phyloP scores from a whole-genome alignment of 768 basidiomycete species.

The Baorangia bicolor region DNA sequence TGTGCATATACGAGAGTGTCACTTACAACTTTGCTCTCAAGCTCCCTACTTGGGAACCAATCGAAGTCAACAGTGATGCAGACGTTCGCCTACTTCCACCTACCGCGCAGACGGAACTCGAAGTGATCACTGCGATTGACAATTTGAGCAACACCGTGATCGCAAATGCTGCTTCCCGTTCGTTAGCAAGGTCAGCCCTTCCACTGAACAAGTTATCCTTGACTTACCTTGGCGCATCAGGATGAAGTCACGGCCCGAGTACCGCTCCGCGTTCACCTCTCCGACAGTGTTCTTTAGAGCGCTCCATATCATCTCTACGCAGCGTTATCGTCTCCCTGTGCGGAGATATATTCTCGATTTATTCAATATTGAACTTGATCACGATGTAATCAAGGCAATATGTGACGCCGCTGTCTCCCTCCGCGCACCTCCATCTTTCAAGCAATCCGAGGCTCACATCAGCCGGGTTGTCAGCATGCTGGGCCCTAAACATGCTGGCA shows the following conservation, averaged over 20 bases:
- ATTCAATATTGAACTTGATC: constrained; percentile 80
- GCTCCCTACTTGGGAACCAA: constrained; percentile 68
- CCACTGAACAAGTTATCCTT: neutral
- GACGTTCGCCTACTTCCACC: constrained; percentile 61
- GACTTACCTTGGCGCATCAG: constrained; percentile 36
- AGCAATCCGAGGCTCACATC: constrained; percentile 43
- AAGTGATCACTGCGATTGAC: constrained; percentile 86
- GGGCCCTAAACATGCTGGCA: constrained; percentile 49
- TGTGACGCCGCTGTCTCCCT: constrained; percentile 51
- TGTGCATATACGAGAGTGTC: neutral
- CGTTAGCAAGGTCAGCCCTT: constrained; percentile 69
- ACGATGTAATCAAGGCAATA: constrained; percentile 55
- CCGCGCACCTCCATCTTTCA: constrained; percentile 45
- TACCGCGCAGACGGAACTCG: constrained; percentile 67
- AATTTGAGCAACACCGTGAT: constrained; percentile 96
- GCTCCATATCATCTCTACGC: constrained; percentile 82
- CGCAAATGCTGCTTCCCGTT: constrained; percentile 90
- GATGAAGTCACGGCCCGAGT: constrained; percentile 77
- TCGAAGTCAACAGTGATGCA: constrained; percentile 31
- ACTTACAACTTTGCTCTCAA: constrained; percentile 31
- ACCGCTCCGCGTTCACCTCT: constrained; percentile 72
- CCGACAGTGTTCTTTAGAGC: constrained; percentile 80
- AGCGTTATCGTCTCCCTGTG: constrained; percentile 89
- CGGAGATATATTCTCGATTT: constrained; percentile 91
- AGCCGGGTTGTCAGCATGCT: constrained; percentile 60